phyloP scores from a whole-genome alignment of 2,329 filamentous ascomycete species.

The Diaporthe aspalathi region DNA sequence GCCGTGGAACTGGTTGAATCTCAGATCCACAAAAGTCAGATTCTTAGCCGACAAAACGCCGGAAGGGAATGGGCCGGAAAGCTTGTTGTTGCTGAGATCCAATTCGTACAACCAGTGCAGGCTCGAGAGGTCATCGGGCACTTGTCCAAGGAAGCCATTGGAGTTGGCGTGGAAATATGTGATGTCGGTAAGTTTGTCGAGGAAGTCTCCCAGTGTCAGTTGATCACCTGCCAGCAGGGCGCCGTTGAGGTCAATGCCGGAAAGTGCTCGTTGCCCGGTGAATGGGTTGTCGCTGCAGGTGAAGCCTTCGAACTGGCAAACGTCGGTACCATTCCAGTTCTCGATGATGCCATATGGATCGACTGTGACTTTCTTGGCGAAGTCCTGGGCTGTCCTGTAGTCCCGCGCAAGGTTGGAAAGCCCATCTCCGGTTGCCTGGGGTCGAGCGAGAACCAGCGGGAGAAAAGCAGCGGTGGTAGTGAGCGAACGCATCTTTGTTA shows the following conservation, averaged over 20 bases:
- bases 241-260: neutral
- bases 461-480: neutral
- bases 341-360: neutral
- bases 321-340: neutral
- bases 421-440: neutral
- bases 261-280: neutral
- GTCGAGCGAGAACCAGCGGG: neutral
- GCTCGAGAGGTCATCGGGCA: neutral
- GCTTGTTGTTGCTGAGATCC: neutral
- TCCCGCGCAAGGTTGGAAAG: neutral
- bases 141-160: neutral
- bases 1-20: neutral
- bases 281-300: neutral
- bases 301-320: neutral
- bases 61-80: neutral
- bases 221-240: neutral
- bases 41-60: neutral
- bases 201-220: neutral
- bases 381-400: neutral
- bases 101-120: neutral
- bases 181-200: neutral
- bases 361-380: neutral
- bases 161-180: slow-evolving; percentile 9
- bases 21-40: neutral
- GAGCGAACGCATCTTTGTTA: neutral